Conservation (phyloP, 257 asterid species). For the Euphrasia confusa region DNA sequence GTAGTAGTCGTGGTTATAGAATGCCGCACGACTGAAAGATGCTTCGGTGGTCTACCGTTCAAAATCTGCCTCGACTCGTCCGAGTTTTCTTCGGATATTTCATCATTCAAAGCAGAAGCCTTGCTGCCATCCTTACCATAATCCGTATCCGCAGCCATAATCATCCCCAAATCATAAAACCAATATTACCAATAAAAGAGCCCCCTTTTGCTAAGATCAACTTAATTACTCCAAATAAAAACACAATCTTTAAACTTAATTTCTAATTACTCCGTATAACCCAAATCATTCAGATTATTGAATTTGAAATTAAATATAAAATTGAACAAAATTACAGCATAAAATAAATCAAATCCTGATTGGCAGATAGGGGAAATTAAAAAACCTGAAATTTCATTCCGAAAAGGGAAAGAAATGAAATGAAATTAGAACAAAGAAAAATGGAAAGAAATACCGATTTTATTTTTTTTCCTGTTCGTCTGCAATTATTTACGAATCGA, state of each 20-base stretch:
- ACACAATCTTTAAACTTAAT: neutral
- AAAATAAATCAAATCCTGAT: constrained; percentile 22
- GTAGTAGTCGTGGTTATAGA: constrained; percentile 43
- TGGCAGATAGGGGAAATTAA: neutral
- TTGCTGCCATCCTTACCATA: constrained; percentile 32
- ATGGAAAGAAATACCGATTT: neutral
- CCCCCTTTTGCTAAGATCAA: constrained; percentile 14
- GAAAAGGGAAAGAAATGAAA: neutral
- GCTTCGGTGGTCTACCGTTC: constrained; percentile 53
- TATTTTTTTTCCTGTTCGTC: neutral
- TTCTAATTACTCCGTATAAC: neutral
- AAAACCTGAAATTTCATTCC: constrained; percentile 18
- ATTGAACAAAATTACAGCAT: constrained; percentile 12
- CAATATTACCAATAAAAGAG: constrained; percentile 3
- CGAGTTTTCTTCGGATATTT: constrained; percentile 38
- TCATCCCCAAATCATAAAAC: constrained; percentile 32
- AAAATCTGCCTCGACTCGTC: constrained; percentile 35
- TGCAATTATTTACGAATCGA: constrained; percentile 1
- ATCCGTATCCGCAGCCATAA: constrained; percentile 72
- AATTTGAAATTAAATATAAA: neutral
- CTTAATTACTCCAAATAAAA: neutral
- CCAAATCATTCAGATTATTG: neutral
- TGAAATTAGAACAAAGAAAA: neutral
- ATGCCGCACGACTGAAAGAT: constrained; percentile 48
- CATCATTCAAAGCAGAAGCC: constrained; percentile 39